A percentile compares a stretch with the other conserved stretches of the same genome.
Conservation (phyloP, 2,329 filamentous ascomycete species). For the Ascocoryne sarcoides region DNA sequence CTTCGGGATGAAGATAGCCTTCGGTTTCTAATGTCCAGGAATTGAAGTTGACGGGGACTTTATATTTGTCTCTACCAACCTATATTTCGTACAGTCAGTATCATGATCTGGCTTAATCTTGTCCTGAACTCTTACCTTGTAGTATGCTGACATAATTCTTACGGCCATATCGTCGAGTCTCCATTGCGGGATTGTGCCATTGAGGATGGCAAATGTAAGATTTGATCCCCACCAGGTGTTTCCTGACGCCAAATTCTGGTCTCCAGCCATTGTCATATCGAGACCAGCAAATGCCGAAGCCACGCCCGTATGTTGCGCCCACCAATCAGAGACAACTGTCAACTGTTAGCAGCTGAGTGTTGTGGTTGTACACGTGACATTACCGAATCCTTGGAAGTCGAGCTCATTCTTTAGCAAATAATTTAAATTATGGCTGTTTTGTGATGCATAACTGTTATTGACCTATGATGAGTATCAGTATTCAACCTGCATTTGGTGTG, state of each 20-base stretch:
- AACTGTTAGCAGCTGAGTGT: conserved; percentile 6
- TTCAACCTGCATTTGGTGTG: neutral
- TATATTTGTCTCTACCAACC: conserved; percentile 34
- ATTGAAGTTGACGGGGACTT: conserved; percentile 64
- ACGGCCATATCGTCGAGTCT: conserved; percentile 87
- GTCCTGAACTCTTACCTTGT: conserved; percentile 38
- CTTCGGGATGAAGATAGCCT: conserved; percentile 57
- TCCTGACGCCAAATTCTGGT: conserved; percentile 66
- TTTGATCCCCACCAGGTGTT: conserved; percentile 64
- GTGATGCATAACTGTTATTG: conserved; percentile 73
- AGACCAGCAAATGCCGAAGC: conserved; percentile 64
- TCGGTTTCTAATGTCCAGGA: conserved; percentile 75
- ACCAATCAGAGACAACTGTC: conserved; percentile 66
- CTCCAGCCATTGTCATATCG: conserved; percentile 82
- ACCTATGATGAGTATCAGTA: conserved; percentile 33
- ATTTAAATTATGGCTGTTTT: conserved; percentile 70
- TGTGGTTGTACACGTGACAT: neutral
- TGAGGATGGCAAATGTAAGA: conserved; percentile 76
- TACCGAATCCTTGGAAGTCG: conserved; percentile 65
- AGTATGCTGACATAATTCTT: conserved; percentile 65
- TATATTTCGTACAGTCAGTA: conserved; percentile 2
- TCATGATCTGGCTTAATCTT: conserved; percentile 31
- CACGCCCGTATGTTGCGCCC: conserved; percentile 62
- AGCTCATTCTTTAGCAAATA: conserved; percentile 71
- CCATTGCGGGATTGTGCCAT: conserved; percentile 82